These are phyloP conservation scores for Pythium aquatile DNA, from an alignment of 352 stramenopile species.

Conservation along the genomic window DNA sequence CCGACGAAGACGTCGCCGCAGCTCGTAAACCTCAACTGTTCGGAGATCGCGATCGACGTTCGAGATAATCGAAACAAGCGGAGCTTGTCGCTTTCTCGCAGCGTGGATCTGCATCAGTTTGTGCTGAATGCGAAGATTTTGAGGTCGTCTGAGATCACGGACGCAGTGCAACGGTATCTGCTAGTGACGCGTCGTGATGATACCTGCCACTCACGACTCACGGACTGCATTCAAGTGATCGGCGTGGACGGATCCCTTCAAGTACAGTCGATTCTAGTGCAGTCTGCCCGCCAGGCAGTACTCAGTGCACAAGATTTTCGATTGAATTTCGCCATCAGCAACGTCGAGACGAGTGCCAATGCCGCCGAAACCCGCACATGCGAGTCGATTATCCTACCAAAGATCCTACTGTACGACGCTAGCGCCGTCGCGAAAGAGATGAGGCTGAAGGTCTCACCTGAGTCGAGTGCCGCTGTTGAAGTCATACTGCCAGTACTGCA, in stretches of 20 bases:
- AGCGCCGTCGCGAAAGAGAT: constrained; percentile 28
- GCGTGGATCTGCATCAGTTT: constrained; percentile 28
- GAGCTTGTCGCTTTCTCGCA: background rate
- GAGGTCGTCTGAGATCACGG: constrained; percentile 39
- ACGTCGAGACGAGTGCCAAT: constrained; percentile 16
- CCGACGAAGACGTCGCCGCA: constrained; percentile 27
- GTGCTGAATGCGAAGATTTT: constrained; percentile 42
- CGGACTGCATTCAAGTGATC: constrained; percentile 30
- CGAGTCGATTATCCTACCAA: background rate
- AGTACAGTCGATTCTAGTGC: constrained; percentile 14
- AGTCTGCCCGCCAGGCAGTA: background rate
- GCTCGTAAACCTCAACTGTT: constrained; percentile 32
- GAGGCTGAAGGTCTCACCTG: constrained; percentile 20
- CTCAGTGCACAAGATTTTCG: constrained; percentile 16
- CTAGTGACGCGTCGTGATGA: constrained; percentile 21
- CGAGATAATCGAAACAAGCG: background rate
- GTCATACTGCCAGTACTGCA: constrained; percentile 31
- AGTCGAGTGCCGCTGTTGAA: background rate
- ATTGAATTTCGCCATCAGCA: constrained; percentile 47
- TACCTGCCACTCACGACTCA: constrained; percentile 17
- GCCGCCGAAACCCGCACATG: constrained; percentile 1
- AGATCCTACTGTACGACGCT: constrained; percentile 34
- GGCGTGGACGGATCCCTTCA: constrained; percentile 34
- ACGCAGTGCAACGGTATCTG: constrained; percentile 36
- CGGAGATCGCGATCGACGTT: constrained; percentile 27